Base-by-base conservation (phyloP, 768 basidiomycete genomes). In the Lactarius sanguifluus region DNA sequence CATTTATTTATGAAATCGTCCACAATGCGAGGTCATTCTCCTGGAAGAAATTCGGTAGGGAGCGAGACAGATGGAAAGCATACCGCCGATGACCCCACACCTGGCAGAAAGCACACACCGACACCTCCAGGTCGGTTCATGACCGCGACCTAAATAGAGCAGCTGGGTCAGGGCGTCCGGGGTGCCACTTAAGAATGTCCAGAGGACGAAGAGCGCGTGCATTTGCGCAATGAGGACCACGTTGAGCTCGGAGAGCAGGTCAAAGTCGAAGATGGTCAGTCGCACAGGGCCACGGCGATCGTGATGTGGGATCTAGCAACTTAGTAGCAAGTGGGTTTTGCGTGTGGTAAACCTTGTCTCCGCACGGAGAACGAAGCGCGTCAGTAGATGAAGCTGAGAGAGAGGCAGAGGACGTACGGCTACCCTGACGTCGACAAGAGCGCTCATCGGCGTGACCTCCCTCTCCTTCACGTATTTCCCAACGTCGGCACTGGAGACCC, bases 71-170 rank as follows among this genome's bases (percentile, higher is more conserved):
- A 30, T 30, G 5, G 30, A 36, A 13, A 13, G 69, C 80, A 66
- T 73, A 93, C 93, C 88, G 77, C 94, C 91, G 69, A 96, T 94
- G 47, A 87, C 86, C 92, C n/a, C n/a, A n/a, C n/a, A n/a, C n/a
- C n/a, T n/a, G n/a, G n/a, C n/a, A n/a, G n/a, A n/a, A n/a, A n/a
- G n/a, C n/a, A n/a, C n/a, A n/a, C n/a, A n/a, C n/a, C n/a, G n/a
- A n/a, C n/a, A n/a, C n/a, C n/a, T n/a, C n/a, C n/a, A n/a, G n/a
- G n/a, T n/a, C n/a, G n/a, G n/a, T n/a, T n/a, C n/a, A n/a, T n/a
- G n/a, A n/a, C n/a, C n/a, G n/a, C n/a, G n/a, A n/a, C n/a, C n/a
- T n/a, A n/a, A n/a, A n/a, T n/a, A n/a, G n/a, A n/a, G n/a, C 92
- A 94, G 72, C 84, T 30, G 87, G 30, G 83, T 78, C 25, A 87